Conservation (phyloP, 441 rosid species). For the Adansonia rubrostipa region DNA sequence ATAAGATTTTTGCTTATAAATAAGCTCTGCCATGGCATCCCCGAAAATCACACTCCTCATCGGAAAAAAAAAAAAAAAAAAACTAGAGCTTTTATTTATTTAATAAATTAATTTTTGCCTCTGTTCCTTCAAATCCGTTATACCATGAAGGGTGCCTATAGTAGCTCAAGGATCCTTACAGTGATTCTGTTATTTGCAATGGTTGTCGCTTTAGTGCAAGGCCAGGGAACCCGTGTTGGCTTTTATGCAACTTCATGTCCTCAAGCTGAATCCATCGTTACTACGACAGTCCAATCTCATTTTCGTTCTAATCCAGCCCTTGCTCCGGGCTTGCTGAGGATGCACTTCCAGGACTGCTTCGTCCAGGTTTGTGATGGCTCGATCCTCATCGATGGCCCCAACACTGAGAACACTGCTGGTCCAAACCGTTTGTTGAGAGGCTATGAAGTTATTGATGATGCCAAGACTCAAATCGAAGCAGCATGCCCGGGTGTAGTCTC, state of each 20-base stretch:
- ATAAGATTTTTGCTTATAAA: neutral
- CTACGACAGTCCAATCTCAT: constrained; percentile 48
- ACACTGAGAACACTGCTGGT: constrained; percentile 46
- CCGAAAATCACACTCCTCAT: neutral
- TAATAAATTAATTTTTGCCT: neutral
- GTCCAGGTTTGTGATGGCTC: constrained; percentile 69
- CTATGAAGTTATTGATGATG: constrained; percentile 32
- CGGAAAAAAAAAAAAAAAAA: neutral
- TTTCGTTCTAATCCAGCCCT: constrained; percentile 59
- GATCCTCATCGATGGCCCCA: constrained; percentile 50
- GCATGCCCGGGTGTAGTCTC: constrained; percentile 62
- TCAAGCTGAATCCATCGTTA: constrained; percentile 51
- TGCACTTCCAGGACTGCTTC: constrained; percentile 84
- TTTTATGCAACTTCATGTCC: constrained; percentile 62
- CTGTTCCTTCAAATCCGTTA: neutral
- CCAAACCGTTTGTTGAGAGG: constrained; percentile 41
- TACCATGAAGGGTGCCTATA: neutral
- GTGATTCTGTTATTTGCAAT: neutral
- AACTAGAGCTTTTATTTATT: neutral
- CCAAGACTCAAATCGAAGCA: constrained; percentile 53
- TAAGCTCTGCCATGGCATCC: neutral
- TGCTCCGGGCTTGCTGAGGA: constrained; percentile 81
- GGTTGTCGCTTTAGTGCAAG: constrained; percentile 28
- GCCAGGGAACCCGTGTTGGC: constrained; percentile 51
- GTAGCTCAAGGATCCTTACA: neutral